phyloP scores from a whole-genome alignment of 2,329 filamentous ascomycete genomes.

The Colletotrichum lini region DNA sequence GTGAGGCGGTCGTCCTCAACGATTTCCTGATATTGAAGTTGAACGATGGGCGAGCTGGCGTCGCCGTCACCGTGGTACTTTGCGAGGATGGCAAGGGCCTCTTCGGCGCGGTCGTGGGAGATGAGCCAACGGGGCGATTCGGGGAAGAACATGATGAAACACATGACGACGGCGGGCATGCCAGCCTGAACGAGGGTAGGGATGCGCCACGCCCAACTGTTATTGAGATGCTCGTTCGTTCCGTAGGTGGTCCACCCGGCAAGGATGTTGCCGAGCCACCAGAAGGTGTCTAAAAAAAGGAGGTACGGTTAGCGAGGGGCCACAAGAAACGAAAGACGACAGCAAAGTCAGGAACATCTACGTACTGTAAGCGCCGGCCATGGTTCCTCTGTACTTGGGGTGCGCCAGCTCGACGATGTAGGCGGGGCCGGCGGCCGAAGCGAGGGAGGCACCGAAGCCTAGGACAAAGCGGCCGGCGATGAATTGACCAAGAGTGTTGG shows the following conservation, averaged over 20 bases:
- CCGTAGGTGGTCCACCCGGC: constrained; percentile 58
- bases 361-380: constrained; percentile 67
- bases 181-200: constrained; percentile 69
- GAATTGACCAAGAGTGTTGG: constrained; percentile 64
- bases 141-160: constrained; percentile 78
- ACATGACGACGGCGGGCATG: constrained; percentile 58
- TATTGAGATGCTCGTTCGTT: constrained; percentile 46
- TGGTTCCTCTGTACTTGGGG: constrained; percentile 69
- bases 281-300: constrained; percentile 55
- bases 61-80: constrained; percentile 74
- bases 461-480: constrained; percentile 52
- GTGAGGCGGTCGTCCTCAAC: constrained; percentile 63
- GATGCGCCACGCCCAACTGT: constrained; percentile 69
- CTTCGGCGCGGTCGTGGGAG: constrained; percentile 67
- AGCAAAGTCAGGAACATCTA: constrained; percentile 59
- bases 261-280: constrained; percentile 61
- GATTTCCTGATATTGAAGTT: constrained; percentile 71
- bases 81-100: constrained; percentile 69
- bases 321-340: neutral
- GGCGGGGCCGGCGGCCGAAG: constrained; percentile 71
- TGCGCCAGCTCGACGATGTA: constrained; percentile 76
- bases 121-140: constrained; percentile 84
- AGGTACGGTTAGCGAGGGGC: neutral
- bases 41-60: constrained; percentile 64
- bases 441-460: constrained; percentile 71